These are phyloP conservation scores for Corymbia maculata DNA, from an alignment of 345 rosid species.

Conservation along the genomic window DNA sequence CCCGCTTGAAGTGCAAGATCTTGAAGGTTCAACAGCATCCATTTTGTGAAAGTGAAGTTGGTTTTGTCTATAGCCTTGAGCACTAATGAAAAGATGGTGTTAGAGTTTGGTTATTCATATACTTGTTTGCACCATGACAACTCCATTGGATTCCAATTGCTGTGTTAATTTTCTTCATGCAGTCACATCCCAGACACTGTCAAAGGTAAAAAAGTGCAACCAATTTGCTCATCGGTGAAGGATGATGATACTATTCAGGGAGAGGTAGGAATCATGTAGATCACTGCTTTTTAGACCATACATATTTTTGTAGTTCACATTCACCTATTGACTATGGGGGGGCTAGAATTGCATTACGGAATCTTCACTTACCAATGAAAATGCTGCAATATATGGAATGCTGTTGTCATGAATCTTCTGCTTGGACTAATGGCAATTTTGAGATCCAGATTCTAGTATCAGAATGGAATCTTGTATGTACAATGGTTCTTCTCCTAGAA, in stretches of 20 bases:
- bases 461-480: too few relatives aligned
- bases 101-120: too few relatives aligned
- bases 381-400: neutral
- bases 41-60: neutral
- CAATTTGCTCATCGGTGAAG: neutral
- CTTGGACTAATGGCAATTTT: too few relatives aligned
- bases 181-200: neutral
- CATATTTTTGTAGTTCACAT: too few relatives aligned
- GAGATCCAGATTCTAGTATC: too few relatives aligned
- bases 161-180: neutral
- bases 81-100: too few relatives aligned
- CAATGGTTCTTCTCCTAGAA: too few relatives aligned
- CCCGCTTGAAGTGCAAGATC: neutral
- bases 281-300: neutral
- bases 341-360: neutral
- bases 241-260: accelerated
- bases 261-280: neutral
- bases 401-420: too few relatives aligned
- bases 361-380: neutral
- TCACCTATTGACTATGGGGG: neutral
- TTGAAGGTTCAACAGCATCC: neutral
- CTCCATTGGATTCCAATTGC: neutral
- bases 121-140: neutral
- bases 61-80: neutral
- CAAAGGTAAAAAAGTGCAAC: neutral